These are phyloP conservation scores for Lophiostoma macrostomum DNA, from an alignment of 495 filamentous ascomycete species.

Conservation along the genomic window DNA sequence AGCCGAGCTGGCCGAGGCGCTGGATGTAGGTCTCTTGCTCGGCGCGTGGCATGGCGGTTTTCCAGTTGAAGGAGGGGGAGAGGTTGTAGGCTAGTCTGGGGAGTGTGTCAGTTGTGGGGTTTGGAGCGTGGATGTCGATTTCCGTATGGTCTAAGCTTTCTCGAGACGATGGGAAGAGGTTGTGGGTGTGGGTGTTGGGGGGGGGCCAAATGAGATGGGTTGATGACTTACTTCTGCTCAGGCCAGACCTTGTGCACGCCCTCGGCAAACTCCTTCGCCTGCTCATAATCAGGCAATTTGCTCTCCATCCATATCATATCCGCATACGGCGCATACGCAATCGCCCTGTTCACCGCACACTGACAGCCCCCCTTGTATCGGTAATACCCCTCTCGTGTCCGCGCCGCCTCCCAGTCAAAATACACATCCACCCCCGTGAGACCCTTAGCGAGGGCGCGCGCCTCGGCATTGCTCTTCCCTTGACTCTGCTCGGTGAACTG, in stretches of 20 bases:
- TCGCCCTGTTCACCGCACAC: slow-evolving; percentile 85
- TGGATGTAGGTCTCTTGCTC: slow-evolving; percentile 98
- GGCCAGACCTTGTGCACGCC: slow-evolving; percentile 95
- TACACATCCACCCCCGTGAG: slow-evolving; percentile 77
- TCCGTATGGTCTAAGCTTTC: neutral
- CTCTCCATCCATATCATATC: slow-evolving; percentile 99
- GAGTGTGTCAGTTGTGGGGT: slow-evolving; percentile 28
- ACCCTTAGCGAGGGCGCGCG: slow-evolving; percentile 75
- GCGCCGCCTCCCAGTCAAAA: slow-evolving; percentile 90
- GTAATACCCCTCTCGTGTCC: slow-evolving; percentile 94
- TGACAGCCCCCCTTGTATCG: slow-evolving; percentile 85
- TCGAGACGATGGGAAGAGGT: neutral
- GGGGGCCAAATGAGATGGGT: neutral
- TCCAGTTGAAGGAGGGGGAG: slow-evolving; percentile 99
- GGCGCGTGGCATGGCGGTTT: slow-evolving; percentile 85
- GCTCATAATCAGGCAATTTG: slow-evolving; percentile 87
- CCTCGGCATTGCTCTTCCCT: slow-evolving; percentile 84
- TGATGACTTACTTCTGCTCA: slow-evolving; percentile 84
- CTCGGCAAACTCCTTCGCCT: slow-evolving; percentile 90
- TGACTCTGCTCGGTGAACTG: slow-evolving; percentile 64
- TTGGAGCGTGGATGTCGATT: too few relatives aligned
- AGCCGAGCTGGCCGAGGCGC: slow-evolving; percentile 80
- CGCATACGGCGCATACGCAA: slow-evolving; percentile 90
- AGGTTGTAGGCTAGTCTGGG: slow-evolving; percentile 92
- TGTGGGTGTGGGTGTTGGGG: neutral